Evolutionary conservation across 257 asterid species (phyloP), one percentile per base, ranked within the genome.

Genomic region (Anisodus tanguticus): DNA sequence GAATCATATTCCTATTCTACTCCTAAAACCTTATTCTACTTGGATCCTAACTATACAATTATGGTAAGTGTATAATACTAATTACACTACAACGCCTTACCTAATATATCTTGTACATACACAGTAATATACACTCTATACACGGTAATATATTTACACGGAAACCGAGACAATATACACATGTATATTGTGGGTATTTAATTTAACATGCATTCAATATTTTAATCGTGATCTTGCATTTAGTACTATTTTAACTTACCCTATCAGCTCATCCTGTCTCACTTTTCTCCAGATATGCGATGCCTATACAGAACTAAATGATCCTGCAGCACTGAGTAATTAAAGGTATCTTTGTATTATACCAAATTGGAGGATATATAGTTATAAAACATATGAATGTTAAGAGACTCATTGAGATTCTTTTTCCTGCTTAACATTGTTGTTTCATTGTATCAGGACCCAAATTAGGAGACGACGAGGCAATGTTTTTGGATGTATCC

Each of bases 391-490:
- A 4, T 17, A 43, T n/a, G 8, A 45, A 69, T 69, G 8, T 16
- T 41, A 39, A 66, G 47, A 2, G 12, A 5, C 47, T 31, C 26
- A 22, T 22, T 11, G 47, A 31, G 12, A 1, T 13, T 68, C 51
- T 10, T 69, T 43, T 71, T 53, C 37, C 16, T 16, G 16, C 26
- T 22, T 22, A 70, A 70, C 62, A 49, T 8, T 49, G 45, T 0
- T 76, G 26, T 76, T 49, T 22, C 63, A 26, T 76, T 0, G 51
- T 3, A 3, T 11, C 63, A 80, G 83, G 83, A 80, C 47, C n/a
- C 71, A 58, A 59, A 60, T 80, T n/a, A 80, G 84, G 84, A 60
- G 84, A 81, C 35, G 59, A 41, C 26, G 84, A 63, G 62, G 84
- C 84, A 45, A 81, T 63, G 84, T 59, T 41, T 63, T 10, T 63